Evolutionary conservation across 306 rosid genomes (phyloP).

Genomic region (Myrica gale): DNA sequence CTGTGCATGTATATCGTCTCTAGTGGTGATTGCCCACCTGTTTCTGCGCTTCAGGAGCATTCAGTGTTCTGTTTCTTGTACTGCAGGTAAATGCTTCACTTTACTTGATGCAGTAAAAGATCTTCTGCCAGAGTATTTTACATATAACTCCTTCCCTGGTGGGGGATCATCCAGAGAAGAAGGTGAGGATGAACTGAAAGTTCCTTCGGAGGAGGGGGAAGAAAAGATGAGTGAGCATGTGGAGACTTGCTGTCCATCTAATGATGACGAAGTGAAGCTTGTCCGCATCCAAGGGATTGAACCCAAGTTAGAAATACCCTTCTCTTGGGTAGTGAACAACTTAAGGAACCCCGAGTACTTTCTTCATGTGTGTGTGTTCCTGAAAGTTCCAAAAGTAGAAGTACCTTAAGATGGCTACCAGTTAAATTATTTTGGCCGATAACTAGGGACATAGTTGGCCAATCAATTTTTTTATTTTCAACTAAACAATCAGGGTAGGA

Average conservation of each 20-base stretch:
- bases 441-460: not conserved
- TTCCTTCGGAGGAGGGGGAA: constrained; percentile 36
- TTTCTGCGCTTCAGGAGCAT: not conserved
- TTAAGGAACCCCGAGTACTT: constrained; percentile 81
- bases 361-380: constrained; percentile 75
- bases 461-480: not conserved
- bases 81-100: constrained; percentile 68
- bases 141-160: constrained; percentile 11
- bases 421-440: not conserved
- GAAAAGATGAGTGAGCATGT: constrained; percentile 38
- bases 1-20: not conserved
- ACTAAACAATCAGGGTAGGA: not conserved
- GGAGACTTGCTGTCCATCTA: constrained; percentile 23
- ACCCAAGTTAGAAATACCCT: constrained; percentile 81
- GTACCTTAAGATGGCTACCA: constrained; percentile 26
- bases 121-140: constrained; percentile 71
- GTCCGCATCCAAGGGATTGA: constrained; percentile 96
- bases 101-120: constrained; percentile 68
- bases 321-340: constrained; percentile 83
- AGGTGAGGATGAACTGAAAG: constrained; percentile 33
- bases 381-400: constrained; percentile 51
- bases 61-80: constrained; percentile 16
- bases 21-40: not conserved
- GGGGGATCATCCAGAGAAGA: constrained; percentile 27
- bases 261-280: constrained; percentile 56